Evolutionary conservation across 2,329 filamentous ascomycete species (phyloP).

Genomic region (Scedosporium dehoogii): DNA sequence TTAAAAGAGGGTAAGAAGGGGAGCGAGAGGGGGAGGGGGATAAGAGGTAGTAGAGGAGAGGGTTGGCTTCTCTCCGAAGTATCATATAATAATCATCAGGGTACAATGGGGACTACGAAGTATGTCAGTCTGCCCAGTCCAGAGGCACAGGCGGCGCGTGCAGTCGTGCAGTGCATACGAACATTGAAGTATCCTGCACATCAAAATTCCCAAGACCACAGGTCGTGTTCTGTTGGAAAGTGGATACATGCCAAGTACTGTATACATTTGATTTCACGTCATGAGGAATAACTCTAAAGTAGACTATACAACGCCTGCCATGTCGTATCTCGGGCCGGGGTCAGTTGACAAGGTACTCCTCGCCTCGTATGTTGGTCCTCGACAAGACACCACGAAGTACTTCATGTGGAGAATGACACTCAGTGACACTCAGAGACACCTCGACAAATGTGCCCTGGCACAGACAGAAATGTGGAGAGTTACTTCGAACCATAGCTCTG

Average conservation of each 20-base stretch:
- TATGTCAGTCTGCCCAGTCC: neutral
- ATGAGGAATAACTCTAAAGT: too few relatives aligned
- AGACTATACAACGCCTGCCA: too few relatives aligned
- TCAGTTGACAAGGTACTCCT: neutral
- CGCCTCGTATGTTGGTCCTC: neutral
- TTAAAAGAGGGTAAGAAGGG: neutral
- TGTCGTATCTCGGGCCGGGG: neutral
- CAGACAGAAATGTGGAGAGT: neutral
- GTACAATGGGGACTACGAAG: neutral
- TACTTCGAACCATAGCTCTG: neutral
- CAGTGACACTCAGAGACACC: neutral
- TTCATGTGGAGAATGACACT: neutral
- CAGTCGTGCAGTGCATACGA: neutral
- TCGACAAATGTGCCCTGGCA: neutral
- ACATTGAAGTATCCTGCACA: neutral
- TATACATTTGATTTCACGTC: neutral
- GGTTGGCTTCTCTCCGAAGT: neutral
- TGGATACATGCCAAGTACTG: neutral
- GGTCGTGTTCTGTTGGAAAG: neutral
- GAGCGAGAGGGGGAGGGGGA: constrained; percentile 1
- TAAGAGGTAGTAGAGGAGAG: neutral
- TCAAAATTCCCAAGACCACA: neutral
- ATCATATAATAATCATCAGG: neutral
- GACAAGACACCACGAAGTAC: too few relatives aligned
- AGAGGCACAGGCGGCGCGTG: too few relatives aligned